Evolutionary conservation across 148 eudicot species (phyloP).

Genomic region (Arbutus unedo): DNA sequence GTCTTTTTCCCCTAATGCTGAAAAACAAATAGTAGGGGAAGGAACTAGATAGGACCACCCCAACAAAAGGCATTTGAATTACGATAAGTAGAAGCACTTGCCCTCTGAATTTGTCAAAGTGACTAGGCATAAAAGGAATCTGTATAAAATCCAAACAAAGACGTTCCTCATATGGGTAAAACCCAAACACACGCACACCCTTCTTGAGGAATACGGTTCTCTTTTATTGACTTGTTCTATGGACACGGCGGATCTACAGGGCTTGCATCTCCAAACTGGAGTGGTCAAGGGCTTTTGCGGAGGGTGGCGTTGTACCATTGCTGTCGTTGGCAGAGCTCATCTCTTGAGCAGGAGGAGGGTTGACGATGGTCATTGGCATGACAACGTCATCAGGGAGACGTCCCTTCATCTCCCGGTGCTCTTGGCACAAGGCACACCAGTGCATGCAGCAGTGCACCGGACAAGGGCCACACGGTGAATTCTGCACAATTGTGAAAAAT

Average conservation of each 20-base stretch:
- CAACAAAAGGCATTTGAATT: not conserved
- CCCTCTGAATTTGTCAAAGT: too few relatives aligned
- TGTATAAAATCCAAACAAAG: not conserved
- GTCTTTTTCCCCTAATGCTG: too few relatives aligned
- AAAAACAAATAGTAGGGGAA: too few relatives aligned
- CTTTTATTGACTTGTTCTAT: not conserved
- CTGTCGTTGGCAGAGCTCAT: conserved; percentile 50
- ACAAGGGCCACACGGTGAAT: conserved; percentile 88
- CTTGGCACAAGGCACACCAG: conserved; percentile 97
- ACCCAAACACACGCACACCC: not conserved
- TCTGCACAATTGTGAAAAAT: conserved; percentile 36
- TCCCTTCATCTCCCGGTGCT: conserved; percentile 87
- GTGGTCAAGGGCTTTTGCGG: conserved; percentile 33
- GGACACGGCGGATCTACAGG: conserved; percentile 27
- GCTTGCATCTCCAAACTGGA: conserved; percentile 72
- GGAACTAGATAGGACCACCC: not conserved
- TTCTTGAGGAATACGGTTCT: not conserved
- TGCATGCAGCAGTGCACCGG: conserved; percentile 92
- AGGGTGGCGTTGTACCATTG: conserved; percentile 38
- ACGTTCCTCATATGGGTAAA: not conserved
- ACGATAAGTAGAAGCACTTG: not conserved
- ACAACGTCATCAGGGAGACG: conserved; percentile 62
- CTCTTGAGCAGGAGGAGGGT: conserved; percentile 79
- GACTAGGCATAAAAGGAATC: not conserved
- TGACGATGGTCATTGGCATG: conserved; percentile 57